Percentiles rank a stretch among this genome's conserved stretches.
phyloP scores from a whole-genome alignment of 225 moss, liverwort and hornwort species.

The Straminergon stramineum region DNA sequence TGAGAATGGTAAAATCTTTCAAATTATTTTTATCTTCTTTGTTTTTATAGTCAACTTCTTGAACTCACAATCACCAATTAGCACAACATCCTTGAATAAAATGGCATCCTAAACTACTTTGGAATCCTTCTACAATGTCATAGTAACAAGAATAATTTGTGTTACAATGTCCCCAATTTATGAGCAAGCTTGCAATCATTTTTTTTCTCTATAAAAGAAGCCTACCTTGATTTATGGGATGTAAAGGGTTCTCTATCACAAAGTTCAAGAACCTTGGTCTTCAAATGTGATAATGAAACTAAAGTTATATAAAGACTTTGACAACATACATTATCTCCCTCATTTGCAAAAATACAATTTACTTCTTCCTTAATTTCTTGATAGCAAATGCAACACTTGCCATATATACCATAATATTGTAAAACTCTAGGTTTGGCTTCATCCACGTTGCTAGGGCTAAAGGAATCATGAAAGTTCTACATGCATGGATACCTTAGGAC shows the following conservation, averaged over 20 bases:
- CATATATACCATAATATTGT: not conserved
- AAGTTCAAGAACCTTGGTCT: not conserved
- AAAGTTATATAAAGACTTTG: not conserved
- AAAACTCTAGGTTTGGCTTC: not conserved
- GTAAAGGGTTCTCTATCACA: accelerated
- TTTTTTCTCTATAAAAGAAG: not conserved
- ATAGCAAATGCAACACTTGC: not conserved
- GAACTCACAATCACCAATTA: not conserved
- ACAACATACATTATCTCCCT: accelerated
- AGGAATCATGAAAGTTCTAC: too few species aligned
- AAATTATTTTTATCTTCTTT: not conserved
- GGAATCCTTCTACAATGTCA: not conserved
- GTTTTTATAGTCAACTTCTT: not conserved
- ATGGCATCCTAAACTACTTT: too few species aligned
- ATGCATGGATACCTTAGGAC: accelerated
- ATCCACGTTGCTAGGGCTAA: not conserved
- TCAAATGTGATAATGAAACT: not conserved
- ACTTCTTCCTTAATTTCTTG: accelerated
- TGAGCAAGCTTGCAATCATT: not conserved
- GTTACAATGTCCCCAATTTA: not conserved
- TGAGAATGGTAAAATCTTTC: not conserved
- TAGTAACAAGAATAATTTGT: not conserved
- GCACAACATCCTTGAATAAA: not conserved
- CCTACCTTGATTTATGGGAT: not conserved
- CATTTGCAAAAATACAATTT: not conserved